Evolutionary conservation across 1,284 basidiomycete species (phyloP).

Genomic region (Austroboletus novae-zelandiae): DNA sequence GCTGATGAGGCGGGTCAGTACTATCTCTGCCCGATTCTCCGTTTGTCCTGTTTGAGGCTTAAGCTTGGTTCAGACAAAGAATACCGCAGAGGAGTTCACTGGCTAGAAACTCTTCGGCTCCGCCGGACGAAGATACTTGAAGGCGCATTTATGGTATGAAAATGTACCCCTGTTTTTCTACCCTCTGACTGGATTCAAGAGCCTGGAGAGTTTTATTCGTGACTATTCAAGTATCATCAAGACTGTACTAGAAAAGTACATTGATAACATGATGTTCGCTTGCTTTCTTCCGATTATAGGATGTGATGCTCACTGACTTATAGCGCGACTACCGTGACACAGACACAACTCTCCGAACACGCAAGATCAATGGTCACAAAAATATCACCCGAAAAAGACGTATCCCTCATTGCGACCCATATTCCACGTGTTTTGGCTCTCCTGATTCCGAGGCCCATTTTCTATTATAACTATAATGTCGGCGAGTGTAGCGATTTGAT

Average conservation of each 20-base stretch:
- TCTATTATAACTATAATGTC: slow-evolving; percentile 80
- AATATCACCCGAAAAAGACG: slow-evolving; percentile 72
- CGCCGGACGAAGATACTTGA: slow-evolving; percentile 80
- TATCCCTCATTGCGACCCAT: slow-evolving; percentile 50
- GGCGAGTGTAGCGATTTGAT: slow-evolving; percentile 89
- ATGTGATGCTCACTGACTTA: slow-evolving; percentile 13
- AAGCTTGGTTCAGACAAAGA: slow-evolving; percentile 69
- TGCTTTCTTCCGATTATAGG: background rate
- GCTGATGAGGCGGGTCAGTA: slow-evolving; percentile 84
- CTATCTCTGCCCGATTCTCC: background rate
- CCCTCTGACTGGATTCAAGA: slow-evolving; percentile 43
- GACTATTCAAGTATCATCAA: slow-evolving; percentile 72
- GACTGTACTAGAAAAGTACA: slow-evolving; percentile 65
- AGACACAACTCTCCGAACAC: slow-evolving; percentile 64
- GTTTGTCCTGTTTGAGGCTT: background rate
- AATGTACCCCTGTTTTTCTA: slow-evolving; percentile 11
- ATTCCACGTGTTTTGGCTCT: slow-evolving; percentile 60
- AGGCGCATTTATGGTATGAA: slow-evolving; percentile 69
- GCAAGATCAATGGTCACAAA: slow-evolving; percentile 55
- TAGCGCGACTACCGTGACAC: slow-evolving; percentile 68
- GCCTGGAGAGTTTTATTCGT: slow-evolving; percentile 74
- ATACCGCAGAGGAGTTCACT: slow-evolving; percentile 89
- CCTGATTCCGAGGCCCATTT: slow-evolving; percentile 61
- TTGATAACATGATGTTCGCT: slow-evolving; percentile 72
- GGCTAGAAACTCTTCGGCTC: slow-evolving; percentile 89